Percentiles rank a stretch among this genome's conserved stretches.
Evolutionary conservation across 2,329 filamentous ascomycete genomes (phyloP).

Genomic region (Pestalotiopsis sp.): DNA sequence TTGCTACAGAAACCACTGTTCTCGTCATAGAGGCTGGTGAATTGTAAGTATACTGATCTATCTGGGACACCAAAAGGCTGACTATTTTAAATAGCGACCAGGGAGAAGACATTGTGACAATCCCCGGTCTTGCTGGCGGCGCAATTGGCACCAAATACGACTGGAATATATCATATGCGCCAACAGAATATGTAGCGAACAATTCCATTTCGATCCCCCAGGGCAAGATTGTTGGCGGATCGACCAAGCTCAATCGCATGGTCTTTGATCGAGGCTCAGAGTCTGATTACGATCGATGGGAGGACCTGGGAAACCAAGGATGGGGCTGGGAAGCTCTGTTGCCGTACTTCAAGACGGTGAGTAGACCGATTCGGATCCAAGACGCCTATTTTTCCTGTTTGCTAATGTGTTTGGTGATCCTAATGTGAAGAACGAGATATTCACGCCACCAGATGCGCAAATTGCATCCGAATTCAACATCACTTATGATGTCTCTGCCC

Average conservation of each 20-base stretch:
- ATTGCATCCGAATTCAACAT: not conserved
- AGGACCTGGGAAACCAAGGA: slow-evolving; percentile 41
- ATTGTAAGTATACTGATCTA: slow-evolving; percentile 22
- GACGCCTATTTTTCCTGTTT: not conserved
- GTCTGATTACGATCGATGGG: slow-evolving; percentile 46
- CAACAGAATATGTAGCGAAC: slow-evolving; percentile 1
- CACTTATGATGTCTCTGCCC: slow-evolving; percentile 5
- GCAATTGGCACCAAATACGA: slow-evolving; percentile 8
- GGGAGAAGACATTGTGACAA: slow-evolving; percentile 5
- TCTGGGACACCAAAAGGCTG: slow-evolving; percentile 30
- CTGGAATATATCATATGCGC: slow-evolving; percentile 4
- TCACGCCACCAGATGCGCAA: not conserved
- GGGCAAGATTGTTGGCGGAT: slow-evolving; percentile 42
- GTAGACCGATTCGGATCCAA: not conserved
- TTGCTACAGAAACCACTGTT: slow-evolving; percentile 23
- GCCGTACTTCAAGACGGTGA: slow-evolving; percentile 53
- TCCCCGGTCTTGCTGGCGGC: slow-evolving; percentile 6
- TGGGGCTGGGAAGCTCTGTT: slow-evolving; percentile 48
- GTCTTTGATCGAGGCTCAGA: slow-evolving; percentile 42
- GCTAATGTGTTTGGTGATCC: not conserved
- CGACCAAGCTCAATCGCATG: slow-evolving; percentile 44
- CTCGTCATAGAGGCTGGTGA: slow-evolving; percentile 30
- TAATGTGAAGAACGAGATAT: not conserved
- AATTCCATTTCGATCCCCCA: slow-evolving; percentile 19
- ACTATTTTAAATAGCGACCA: not conserved